These are phyloP conservation scores for Haplosporangium gracile DNA, from an alignment of 192 early-diverging fungal genomes.

Conservation along the genomic window DNA sequence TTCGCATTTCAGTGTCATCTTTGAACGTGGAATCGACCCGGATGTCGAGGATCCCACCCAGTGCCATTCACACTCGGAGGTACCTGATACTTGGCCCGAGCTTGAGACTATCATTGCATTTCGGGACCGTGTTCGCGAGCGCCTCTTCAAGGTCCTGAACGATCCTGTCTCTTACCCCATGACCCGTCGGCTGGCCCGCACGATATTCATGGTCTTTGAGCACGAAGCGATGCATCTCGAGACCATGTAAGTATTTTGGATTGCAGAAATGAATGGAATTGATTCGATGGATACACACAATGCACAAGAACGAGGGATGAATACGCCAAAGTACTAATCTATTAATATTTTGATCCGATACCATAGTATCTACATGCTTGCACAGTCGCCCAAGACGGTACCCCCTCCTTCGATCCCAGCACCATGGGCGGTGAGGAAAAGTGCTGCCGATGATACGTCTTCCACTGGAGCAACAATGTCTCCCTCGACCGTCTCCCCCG, in stretches of 20 bases:
- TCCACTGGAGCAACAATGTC: background rate
- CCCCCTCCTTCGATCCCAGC: conserved; percentile 64
- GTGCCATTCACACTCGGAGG: conserved; percentile 84
- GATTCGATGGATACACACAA: background rate
- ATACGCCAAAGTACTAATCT: background rate
- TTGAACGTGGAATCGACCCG: conserved; percentile 97
- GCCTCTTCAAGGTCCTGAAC: conserved; percentile 65
- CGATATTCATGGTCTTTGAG: conserved; percentile 91
- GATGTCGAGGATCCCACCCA: conserved; percentile 80
- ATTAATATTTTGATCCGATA: background rate
- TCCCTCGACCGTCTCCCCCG: conserved; percentile 24
- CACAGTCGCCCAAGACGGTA: conserved; percentile 69
- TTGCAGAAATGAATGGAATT: background rate
- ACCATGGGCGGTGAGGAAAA: conserved; percentile 24
- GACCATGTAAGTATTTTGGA: conserved; percentile 65
- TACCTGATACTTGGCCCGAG: conserved; percentile 78
- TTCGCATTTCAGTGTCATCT: conserved; percentile 75
- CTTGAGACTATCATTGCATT: conserved; percentile 76
- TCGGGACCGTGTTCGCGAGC: conserved; percentile 70
- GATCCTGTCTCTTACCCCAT: conserved; percentile 29
- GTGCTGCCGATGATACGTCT: background rate
- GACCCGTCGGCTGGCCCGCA: conserved; percentile 63
- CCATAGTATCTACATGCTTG: conserved; percentile 82
- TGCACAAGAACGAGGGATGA: background rate
- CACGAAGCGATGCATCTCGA: conserved; percentile 96